phyloP scores from a whole-genome alignment of 2,329 filamentous ascomycete species.

The Colletotrichum simmondsii region DNA sequence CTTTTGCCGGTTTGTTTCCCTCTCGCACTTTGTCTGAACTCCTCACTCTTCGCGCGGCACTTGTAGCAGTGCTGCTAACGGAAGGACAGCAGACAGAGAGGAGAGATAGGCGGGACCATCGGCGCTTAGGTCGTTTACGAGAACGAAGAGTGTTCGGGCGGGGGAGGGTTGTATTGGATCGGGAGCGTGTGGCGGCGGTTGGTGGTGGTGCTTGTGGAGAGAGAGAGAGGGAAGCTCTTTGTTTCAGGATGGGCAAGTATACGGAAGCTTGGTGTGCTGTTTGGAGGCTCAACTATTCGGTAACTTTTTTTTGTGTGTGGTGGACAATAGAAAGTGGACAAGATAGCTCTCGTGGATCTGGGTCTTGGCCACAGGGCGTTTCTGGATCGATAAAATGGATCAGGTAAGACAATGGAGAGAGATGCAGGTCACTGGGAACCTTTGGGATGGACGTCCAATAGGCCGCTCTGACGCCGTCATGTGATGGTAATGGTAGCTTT shows the following conservation, averaged over 20 bases:
- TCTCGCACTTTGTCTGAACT: not conserved
- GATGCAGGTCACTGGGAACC: conserved; percentile 20
- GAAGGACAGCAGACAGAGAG: conserved; percentile 9
- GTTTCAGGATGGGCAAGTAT: conserved; percentile 8
- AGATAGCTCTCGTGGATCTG: conserved; percentile 1
- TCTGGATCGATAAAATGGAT: conserved; percentile 14
- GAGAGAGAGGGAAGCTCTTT: conserved; percentile 8
- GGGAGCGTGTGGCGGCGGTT: not conserved
- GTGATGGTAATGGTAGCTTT: conserved; percentile 25
- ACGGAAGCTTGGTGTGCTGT: not conserved
- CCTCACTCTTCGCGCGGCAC: conserved; percentile 20
- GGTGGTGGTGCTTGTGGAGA: not conserved
- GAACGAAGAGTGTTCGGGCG: not conserved
- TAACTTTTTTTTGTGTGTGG: not conserved
- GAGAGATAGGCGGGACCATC: conserved; percentile 21
- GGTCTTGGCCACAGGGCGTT: conserved; percentile 3
- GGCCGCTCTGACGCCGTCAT: conserved; percentile 25
- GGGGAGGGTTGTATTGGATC: not conserved
- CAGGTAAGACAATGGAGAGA: conserved; percentile 5
- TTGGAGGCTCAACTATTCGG: not conserved
- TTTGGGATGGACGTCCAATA: conserved; percentile 16
- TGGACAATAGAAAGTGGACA: not conserved
- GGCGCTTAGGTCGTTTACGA: conserved; percentile 10
- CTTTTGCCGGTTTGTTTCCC: conserved; percentile 18
- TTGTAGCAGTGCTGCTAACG: conserved; percentile 23